Percentiles rank a stretch among this genome's conserved stretches.
Evolutionary conservation across 78 protist species (phyloP).

Genomic region (Salpingoeca rosetta): DNA sequence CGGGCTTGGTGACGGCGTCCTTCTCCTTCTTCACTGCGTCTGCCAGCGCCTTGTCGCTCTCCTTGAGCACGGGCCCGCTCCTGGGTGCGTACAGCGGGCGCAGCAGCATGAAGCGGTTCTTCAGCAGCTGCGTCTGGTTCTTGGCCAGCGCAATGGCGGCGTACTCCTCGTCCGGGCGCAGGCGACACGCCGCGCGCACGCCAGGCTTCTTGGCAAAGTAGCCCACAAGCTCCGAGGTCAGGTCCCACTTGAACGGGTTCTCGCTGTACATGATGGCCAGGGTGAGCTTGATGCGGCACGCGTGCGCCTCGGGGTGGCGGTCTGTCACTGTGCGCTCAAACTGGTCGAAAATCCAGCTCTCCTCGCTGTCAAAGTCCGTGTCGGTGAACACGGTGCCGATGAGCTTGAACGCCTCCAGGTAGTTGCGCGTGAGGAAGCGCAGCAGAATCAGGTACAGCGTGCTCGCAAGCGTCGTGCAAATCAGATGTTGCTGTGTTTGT

Average conservation of each 20-base stretch:
- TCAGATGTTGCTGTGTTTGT: no score
- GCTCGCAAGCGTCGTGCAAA: slow-evolving; percentile 21
- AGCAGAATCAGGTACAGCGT: slow-evolving; percentile 30
- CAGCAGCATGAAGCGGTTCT: background rate
- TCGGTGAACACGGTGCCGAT: slow-evolving; percentile 18
- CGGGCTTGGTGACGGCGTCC: background rate
- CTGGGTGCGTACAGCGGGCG: no score
- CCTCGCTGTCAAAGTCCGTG: slow-evolving; percentile 18
- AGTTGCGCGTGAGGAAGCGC: slow-evolving; percentile 10
- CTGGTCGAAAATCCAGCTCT: slow-evolving; percentile 9
- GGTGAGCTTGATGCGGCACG: slow-evolving; percentile 41
- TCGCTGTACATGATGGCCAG: slow-evolving; percentile 2
- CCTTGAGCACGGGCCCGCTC: no score
- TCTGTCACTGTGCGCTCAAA: slow-evolving; percentile 7
- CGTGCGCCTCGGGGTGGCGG: slow-evolving; percentile 48
- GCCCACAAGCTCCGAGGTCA: background rate
- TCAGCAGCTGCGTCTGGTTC: background rate
- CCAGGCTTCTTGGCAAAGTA: slow-evolving; percentile 7
- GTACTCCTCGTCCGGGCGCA: slow-evolving; percentile 24
- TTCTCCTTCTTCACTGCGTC: background rate
- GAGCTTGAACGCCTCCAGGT: slow-evolving; percentile 12
- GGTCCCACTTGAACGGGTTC: slow-evolving; percentile 11
- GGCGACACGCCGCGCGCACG: slow-evolving; percentile 41
- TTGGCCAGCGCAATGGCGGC: background rate
- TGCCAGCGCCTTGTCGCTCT: background rate